Evolutionary conservation across 2,329 filamentous ascomycete genomes (phyloP), one percentile per base, ranked within the genome.

Genomic region (Tolypocladium capitatum): DNA sequence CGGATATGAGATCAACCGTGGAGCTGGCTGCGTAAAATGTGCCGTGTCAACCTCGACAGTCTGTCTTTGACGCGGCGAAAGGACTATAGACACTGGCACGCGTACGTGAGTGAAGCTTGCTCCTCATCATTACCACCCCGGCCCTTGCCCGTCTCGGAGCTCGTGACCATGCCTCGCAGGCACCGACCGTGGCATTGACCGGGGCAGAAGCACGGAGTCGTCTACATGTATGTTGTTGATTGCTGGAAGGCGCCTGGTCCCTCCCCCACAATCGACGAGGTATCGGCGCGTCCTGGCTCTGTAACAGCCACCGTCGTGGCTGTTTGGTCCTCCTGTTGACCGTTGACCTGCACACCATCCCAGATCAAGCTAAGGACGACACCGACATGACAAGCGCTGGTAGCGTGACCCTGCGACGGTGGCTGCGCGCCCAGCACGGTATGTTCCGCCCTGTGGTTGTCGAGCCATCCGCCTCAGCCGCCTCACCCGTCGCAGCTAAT

Each of bases 401-500:
- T 24, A 38, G 44, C 31, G 40, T 35, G 20, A 38, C 31, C 45
- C 42, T 45, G 48, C 48, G 48, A 49, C 48, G 41, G 48, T 36
- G 45, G 45, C 28, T 47, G 45, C 33, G 9, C 24, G 18, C 20
- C 32, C 20, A 24, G 13, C 18, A 38, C 45, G 48, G 48, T 47
- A 47, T 49, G 41, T 49, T 47, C 48, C 48, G 48, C 42, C 31
- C 27, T 34, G 32, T 32, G 46, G 46, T 14, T 28, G 31, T 28
- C 13, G 31, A 43, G 32, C 20, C 27, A 5, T 42, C 38, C 30
- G 38, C 38, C 38, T 42, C 46, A 34, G 32, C 46, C 40, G 46
- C 46, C 46, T 48, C 46, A 43, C 41, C 46, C 46, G 46, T 47
- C n/a, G 46, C 40, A 47, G 46, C 46, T 47, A 47, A 43, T 43